Evolutionary conservation across 768 basidiomycete species (phyloP).

Genomic region (Leccinum imitatum): DNA sequence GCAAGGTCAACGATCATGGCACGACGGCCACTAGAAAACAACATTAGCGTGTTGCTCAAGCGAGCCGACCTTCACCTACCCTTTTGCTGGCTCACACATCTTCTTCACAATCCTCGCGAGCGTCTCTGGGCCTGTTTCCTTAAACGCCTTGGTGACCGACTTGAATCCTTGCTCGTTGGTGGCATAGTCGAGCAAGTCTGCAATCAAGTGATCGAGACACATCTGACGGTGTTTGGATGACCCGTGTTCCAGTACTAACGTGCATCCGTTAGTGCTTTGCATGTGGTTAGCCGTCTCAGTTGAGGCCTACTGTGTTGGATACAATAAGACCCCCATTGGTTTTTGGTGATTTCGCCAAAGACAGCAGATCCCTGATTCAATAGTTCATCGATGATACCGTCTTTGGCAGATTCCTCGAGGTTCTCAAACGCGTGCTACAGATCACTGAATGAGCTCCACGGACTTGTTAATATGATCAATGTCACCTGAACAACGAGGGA

Average conservation of each 20-base stretch:
- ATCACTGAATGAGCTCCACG: constrained; percentile 12
- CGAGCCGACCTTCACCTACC: constrained; percentile 40
- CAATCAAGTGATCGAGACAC: constrained; percentile 75
- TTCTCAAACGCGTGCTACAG: constrained; percentile 81
- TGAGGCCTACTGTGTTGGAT: constrained; percentile 72
- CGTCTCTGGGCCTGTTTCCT: constrained; percentile 78
- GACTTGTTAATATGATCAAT: neutral
- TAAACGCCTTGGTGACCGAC: constrained; percentile 82
- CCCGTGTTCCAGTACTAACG: constrained; percentile 78
- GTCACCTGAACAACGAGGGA: constrained; percentile 83
- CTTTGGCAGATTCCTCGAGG: constrained; percentile 78
- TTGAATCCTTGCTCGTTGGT: constrained; percentile 87
- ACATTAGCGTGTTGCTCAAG: constrained; percentile 4
- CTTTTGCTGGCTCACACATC: constrained; percentile 85
- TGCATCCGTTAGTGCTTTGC: constrained; percentile 4
- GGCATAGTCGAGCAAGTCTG: constrained; percentile 75
- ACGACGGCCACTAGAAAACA: constrained; percentile 55
- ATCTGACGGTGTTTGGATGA: constrained; percentile 70
- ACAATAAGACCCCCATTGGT: constrained; percentile 88
- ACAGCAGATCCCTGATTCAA: constrained; percentile 66
- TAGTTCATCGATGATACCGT: constrained; percentile 82
- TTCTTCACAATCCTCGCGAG: constrained; percentile 71
- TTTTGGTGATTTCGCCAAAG: constrained; percentile 79
- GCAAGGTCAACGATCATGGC: constrained; percentile 88
- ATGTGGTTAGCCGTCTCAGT: neutral